Conservation (phyloP, 2,329 filamentous ascomycete genomes). For the Exophiala dermatitidis region DNA sequence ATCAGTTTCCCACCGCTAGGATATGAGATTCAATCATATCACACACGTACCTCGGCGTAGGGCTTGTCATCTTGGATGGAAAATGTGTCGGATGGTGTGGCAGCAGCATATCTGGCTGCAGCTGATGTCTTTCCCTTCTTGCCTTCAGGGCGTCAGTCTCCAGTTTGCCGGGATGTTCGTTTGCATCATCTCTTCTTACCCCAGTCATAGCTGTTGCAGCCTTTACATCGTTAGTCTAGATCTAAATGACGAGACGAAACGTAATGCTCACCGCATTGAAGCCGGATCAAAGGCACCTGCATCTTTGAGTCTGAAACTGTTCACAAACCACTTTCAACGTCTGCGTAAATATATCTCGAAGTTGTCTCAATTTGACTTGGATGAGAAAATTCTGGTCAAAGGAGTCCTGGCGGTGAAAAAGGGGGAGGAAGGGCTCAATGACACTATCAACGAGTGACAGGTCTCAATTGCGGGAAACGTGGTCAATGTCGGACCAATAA, state of each 20-base stretch:
- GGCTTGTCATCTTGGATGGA: constrained; percentile 78
- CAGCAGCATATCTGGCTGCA: constrained; percentile 80
- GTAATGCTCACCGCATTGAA: constrained; percentile 51
- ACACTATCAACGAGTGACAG: constrained; percentile 4
- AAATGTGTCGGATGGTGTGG: constrained; percentile 68
- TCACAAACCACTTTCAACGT: neutral
- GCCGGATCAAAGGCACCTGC: constrained; percentile 74
- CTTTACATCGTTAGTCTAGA: constrained; percentile 40
- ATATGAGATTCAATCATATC: neutral
- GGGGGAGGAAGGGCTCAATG: constrained; percentile 7
- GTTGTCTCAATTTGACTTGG: too few species aligned
- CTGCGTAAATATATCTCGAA: neutral
- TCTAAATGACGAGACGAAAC: neutral
- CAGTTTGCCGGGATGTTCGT: neutral
- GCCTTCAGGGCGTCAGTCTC: constrained; percentile 41
- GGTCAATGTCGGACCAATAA: neutral
- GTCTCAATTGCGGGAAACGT: constrained; percentile 6
- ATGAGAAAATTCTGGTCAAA: constrained; percentile 4
- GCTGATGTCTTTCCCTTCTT: constrained; percentile 84
- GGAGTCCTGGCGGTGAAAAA: constrained; percentile 14
- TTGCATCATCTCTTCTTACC: constrained; percentile 42
- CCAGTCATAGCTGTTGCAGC: constrained; percentile 98
- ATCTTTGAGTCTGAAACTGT: constrained; percentile 35
- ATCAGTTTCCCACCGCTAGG: neutral
- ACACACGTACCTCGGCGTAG: constrained; percentile 72